Base-by-base conservation (phyloP, 2,329 filamentous ascomycete species). In the Nemania sp. region DNA sequence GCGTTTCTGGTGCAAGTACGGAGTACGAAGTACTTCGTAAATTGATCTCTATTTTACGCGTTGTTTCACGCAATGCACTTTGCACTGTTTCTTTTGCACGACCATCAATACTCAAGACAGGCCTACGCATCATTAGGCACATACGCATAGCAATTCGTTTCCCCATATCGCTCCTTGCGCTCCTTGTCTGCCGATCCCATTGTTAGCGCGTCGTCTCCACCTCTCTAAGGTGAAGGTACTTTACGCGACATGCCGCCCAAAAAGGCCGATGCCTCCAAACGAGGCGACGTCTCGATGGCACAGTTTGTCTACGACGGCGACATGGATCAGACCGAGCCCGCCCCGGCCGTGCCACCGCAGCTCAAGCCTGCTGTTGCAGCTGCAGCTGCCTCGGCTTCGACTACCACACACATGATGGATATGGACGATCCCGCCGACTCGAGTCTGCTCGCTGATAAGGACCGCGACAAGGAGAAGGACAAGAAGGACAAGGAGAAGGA, bases 181-280 rank as follows among this genome's bases (percentile, higher is more conserved):
- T n/a, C n/a, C n/a, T n/a, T n/a, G n/a, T n/a, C n/a, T n/a, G n/a
- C n/a, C n/a, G n/a, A n/a, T n/a, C n/a, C n/a, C n/a, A n/a, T n/a
- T n/a, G n/a, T 28, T 28, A 28, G 26, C 12, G 26, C 6, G 6
- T 28, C 26, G 6, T 28, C 12, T 28, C 12, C 12, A 28, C 26
- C 26, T 6, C 6, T 28, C 26, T 28, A n/a, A n/a, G n/a, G n/a
- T n/a, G n/a, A n/a, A n/a, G n/a, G n/a, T n/a, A 15, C 9, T 11
- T 41, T 53, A 62, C 60, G 49, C 60, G 57, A 62, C 49, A 84
- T 84, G 82, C 79, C 81, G 42, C 75, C 81, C 22, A 76, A 78
- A 48, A 86, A 85, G 68, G 79, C 76, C 59, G 80, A 82, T 61
- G 64, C 71, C 23, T 51, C 66, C 36, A 73, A 73, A 57, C 73